Evolutionary conservation across 495 filamentous ascomycete genomes (phyloP).

Genomic region (Lasiosphaeris hirsuta): DNA sequence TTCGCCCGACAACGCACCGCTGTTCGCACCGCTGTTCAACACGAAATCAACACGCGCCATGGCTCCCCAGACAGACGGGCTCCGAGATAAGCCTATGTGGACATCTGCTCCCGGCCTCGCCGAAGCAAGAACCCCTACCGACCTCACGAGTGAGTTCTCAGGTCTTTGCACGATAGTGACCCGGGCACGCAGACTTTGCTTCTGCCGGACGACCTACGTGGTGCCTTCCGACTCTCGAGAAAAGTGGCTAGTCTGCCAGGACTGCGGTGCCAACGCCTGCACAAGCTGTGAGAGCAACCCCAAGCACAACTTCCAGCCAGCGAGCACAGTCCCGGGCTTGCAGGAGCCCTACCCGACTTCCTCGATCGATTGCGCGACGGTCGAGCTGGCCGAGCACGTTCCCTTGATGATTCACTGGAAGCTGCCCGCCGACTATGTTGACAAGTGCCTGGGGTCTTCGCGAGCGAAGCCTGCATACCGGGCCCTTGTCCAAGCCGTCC

Average conservation of each 20-base stretch:
- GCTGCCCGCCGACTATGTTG: not conserved
- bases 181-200: not conserved
- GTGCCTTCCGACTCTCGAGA: not conserved
- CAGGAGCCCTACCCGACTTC: too few species aligned
- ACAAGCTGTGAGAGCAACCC: conserved; percentile 35
- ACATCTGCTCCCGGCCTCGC: too few species aligned
- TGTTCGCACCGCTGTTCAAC: too few species aligned
- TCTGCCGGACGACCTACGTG: not conserved
- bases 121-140: not conserved
- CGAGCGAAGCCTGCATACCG: not conserved
- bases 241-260: conserved; percentile 4
- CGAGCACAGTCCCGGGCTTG: too few species aligned
- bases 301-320: conserved; percentile 18
- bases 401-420: conserved; percentile 1
- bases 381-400: not conserved
- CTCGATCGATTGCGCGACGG: conserved; percentile 10
- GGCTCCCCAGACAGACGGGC: too few species aligned
- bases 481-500: not conserved
- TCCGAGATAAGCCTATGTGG: not conserved
- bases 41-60: too few species aligned
- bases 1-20: too few species aligned
- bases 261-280: conserved; percentile 21
- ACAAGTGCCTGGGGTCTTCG: not conserved
- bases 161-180: not conserved
- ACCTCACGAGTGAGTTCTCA: not conserved